Base-by-base conservation (phyloP, 805 yeast species). In the Priceomyces carsonii region DNA sequence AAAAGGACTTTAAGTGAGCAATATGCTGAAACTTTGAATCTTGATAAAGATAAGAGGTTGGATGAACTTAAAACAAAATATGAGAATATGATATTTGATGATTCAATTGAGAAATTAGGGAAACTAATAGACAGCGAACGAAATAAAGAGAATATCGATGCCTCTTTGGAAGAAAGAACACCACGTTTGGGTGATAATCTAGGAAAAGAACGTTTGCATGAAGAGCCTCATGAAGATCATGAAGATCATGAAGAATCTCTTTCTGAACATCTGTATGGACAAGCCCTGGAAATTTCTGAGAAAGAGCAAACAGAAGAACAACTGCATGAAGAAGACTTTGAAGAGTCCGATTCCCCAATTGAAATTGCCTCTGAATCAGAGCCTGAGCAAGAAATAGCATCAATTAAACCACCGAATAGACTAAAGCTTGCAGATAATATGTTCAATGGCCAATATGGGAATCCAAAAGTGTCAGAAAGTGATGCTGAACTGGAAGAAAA, bases 41-140 rank as follows among this genome's bases (percentile, higher is more conserved):
- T 59, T 15, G 32, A 39, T 4, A 34, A 45, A 9, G 35, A 37
- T 8, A 23, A 31, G 9, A 20, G 43, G 10, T 46, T 41, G 17
- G 56, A 56, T 5, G 44, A 41, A 17, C 40, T 63, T 21, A 47
- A 55, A 24, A 38, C 40, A 18, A 50, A 52, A 40, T 51, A 62
- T 24, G 45, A 47, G 13, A 32, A 36, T 10, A 48, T 39, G 35
- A 40, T 57, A 10, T 53, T 46, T 33, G 61, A 54, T 40, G 57
- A 50, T n/a, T 40, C 48, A 12, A 58, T 59, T 25, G 51, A 48
- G 18, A 49, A 51, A 38, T 44, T 59, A 35, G 53, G 46, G 8
- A 35, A 36, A 5, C 6, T 38, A 2, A 17, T 54, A 7, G 26
- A 32, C 29, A 66, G 56, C 19, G 89, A 84, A 0, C 64, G 71